Evolutionary conservation across 495 filamentous ascomycete species (phyloP), one percentile per base, ranked within the genome.

Genomic region (Penicillium steckii): DNA sequence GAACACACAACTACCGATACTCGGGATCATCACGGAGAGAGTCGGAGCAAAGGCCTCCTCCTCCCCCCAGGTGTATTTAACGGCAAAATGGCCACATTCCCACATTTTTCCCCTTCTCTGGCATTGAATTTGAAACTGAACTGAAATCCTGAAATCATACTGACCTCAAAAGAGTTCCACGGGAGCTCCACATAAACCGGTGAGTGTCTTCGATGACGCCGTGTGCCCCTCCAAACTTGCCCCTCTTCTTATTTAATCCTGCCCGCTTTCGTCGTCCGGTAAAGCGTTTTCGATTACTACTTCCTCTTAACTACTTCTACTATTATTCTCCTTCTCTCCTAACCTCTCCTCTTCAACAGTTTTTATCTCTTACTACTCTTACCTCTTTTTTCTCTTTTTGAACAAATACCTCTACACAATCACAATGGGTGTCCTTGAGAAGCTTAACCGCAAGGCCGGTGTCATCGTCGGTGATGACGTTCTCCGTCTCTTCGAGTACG

Each of bases 381-480:
- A 32, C 30, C 54, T 48, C 47, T 40, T 59, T 19, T 37, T 55
- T 26, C 21, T 13, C 17, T 18, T 24, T 13, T n/a, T n/a, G n/a
- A n/a, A n/a, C n/a, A n/a, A n/a, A n/a, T n/a, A 17, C 37, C 23
- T 42, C 26, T 53, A 8, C 9, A 61, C 35, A 40, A 56, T 61
- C 71, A 83, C 55, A 64, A 87, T 87, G 83, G 83, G 85, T 82
- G 78, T 70, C 61, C 64, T 74, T 56, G 83, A 87, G 52, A 71
- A 84, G 66, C 82, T 94, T 44, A 81, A 69, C 71, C 83, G 87
- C 70, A 93, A 92, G 83, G 65, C 77, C 61, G 90, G 90, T 66
- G 90, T 95, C 78, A 90, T 92, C 76, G 84, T 88, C 70, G 89
- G 89, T 64, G 87, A 94, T 62, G 89, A 94, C 72, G 89, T 94